Evolutionary conservation across 345 rosid species (phyloP).

Genomic region (Corymbia maculata): DNA sequence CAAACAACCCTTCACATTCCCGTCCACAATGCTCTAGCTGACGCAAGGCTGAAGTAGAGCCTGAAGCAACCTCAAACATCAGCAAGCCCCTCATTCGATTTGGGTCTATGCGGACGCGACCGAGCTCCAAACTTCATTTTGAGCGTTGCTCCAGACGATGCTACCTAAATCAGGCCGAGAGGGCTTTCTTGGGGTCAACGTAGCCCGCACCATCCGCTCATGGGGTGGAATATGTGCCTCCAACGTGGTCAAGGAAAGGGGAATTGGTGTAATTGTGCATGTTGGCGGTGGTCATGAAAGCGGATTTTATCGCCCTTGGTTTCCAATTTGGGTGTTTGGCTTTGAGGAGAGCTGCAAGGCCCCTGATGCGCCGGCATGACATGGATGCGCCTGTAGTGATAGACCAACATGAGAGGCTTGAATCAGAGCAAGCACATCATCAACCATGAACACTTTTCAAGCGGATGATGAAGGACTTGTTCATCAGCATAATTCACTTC

Average conservation of each 20-base stretch:
- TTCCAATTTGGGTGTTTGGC: constrained; percentile 79
- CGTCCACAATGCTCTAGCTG: background rate
- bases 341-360: constrained; percentile 70
- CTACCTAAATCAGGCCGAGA: constrained; percentile 51
- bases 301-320: constrained; percentile 14
- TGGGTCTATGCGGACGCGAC: constrained; percentile 58
- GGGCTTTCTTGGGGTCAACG: constrained; percentile 59
- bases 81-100: constrained; percentile 4
- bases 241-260: constrained; percentile 49
- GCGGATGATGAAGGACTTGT: background rate
- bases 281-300: constrained; percentile 68
- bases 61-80: background rate
- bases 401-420: background rate
- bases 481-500: background rate
- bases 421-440: background rate
- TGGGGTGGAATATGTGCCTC: constrained; percentile 45
- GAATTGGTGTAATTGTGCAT: constrained; percentile 50
- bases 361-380: constrained; percentile 93
- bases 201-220: constrained; percentile 71
- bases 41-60: background rate
- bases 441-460: background rate
- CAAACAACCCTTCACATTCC: background rate
- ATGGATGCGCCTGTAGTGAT: constrained; percentile 60
- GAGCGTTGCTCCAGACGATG: constrained; percentile 55
- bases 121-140: constrained; percentile 68